Evolutionary conservation across 202 grass and related monocot species (phyloP).

Genomic region (Sporobolus alterniflorus): DNA sequence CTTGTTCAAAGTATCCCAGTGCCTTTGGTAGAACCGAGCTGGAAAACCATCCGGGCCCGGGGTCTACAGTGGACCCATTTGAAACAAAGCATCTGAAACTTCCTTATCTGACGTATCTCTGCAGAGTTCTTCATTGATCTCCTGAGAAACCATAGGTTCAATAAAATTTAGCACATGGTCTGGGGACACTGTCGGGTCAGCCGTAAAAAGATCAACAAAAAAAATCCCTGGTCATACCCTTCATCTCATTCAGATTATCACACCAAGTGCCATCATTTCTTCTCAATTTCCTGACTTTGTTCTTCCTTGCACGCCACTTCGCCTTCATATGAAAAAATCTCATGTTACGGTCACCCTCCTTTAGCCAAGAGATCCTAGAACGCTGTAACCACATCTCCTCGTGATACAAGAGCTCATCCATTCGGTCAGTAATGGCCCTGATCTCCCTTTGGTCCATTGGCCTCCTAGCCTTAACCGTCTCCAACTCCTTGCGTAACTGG

Average conservation of each 20-base stretch:
- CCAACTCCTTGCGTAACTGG: not conserved
- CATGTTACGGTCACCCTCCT: not conserved
- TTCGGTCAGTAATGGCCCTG: not conserved
- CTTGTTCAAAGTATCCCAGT: not conserved
- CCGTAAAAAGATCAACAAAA: not conserved
- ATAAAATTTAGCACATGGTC: not conserved
- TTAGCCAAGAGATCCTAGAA: not conserved
- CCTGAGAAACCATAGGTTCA: no score
- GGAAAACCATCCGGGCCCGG: not conserved
- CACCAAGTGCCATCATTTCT: not conserved
- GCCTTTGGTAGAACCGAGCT: not conserved
- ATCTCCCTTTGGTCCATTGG: fast-evolving
- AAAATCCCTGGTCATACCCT: not conserved
- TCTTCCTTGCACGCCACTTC: not conserved
- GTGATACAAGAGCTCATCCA: not conserved
- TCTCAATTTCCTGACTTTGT: not conserved
- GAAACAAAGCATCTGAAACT: not conserved
- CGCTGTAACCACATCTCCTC: not conserved
- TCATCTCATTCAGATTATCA: not conserved
- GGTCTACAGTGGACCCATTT: not conserved
- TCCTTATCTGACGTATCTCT: not conserved
- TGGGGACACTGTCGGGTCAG: not conserved
- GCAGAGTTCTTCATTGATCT: not conserved
- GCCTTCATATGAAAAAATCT: not conserved
- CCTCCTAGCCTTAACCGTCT: not conserved